A percentile compares a stretch with the other conserved stretches of the same genome.
Conservation (phyloP, 1,284 basidiomycete species). For the Macrocystidia cucumis region DNA sequence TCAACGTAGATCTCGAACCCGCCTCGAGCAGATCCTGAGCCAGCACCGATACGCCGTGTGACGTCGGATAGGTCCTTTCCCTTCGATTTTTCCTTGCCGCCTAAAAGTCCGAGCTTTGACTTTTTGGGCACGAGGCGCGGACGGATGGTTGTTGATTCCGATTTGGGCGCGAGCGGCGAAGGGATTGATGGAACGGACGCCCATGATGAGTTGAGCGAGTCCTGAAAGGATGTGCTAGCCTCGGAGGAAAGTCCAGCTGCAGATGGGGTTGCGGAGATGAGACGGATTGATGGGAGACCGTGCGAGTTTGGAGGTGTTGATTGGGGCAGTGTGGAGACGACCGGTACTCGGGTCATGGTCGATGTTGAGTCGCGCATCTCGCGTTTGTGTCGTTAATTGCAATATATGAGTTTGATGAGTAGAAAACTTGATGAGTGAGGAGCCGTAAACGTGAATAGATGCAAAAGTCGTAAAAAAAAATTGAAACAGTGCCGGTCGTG, state of each 20-base stretch:
- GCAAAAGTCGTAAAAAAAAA: conserved; percentile 4
- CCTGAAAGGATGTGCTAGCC: conserved; percentile 19
- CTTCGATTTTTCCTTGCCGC: conserved; percentile 27
- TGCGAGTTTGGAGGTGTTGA: conserved; percentile 8
- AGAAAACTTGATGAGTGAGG: conserved; percentile 2
- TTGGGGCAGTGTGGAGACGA: conserved; percentile 8
- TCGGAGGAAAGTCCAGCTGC: conserved; percentile 35
- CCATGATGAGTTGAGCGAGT: conserved; percentile 27
- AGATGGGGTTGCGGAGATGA: conserved; percentile 60
- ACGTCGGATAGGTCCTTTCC: conserved; percentile 54
- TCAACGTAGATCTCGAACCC: conserved; percentile 73
- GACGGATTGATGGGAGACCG: conserved; percentile 48
- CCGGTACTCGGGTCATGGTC: conserved; percentile 8
- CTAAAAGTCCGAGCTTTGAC: conserved; percentile 54
- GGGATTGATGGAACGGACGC: conserved; percentile 20
- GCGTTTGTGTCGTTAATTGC: too few relatives aligned
- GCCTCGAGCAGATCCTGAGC: conserved; percentile 23
- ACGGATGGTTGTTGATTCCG: conserved; percentile 23
- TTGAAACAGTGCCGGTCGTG: not conserved
- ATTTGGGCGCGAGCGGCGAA: conserved; percentile 14
- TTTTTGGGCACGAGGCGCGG: conserved; percentile 70
- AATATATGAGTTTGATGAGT: conserved; percentile 2
- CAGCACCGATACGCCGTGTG: conserved; percentile 46
- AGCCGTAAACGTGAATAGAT: conserved; percentile 2
- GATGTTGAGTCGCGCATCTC: conserved; percentile 6